Base-by-base conservation (phyloP, 495 filamentous ascomycete genomes). In the Opeltia flavorubescens region DNA sequence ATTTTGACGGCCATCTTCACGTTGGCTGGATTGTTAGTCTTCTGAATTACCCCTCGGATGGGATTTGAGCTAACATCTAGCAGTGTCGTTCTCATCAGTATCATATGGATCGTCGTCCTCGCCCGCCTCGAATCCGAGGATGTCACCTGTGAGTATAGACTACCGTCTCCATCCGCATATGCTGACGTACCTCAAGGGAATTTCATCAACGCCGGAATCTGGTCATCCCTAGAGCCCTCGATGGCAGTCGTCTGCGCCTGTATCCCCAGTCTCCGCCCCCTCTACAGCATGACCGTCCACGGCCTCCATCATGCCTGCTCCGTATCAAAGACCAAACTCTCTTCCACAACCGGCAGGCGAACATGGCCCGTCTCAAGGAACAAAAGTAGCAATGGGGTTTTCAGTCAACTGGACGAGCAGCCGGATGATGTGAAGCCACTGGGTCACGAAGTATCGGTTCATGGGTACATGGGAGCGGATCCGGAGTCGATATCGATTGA, bases 21-120 rank as follows among this genome's bases (percentile, higher is more conserved):
- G 6, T 31, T 43, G 6, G 52, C 44, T 20, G 52, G 52, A 25
- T 55, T 55, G 51, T 53, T 41, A 49, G 50, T 27, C n/a, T 3
- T n/a, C 41, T 8, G n/a, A 26, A 21, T 3, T n/a, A n/a, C 3
- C 7, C 25, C 26, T n/a, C 8, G 11, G 13, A 17, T 44, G 5
- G 4, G 6, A 30, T n/a, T 11, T 18, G 21, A 20, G 9, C 6
- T n/a, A 5, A 4, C 1, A 15, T 13, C 25, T 44, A 25, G n/a
- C 26, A 44, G 42, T 26, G 42, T 44, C 26, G 29, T 44, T 2
- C 25, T 44, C 13, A 26, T 44, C 4, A 44, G 42, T 31, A 44
- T 44, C 12, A 33, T 44, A 2, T 44, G 42, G 42, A 21, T 44
- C 5, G 29, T 44, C 3, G 42, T 44, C 29, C n/a, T 44, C 0